phyloP scores from a whole-genome alignment of 352 stramenopile species.

The Globisporangium carolinianum region DNA sequence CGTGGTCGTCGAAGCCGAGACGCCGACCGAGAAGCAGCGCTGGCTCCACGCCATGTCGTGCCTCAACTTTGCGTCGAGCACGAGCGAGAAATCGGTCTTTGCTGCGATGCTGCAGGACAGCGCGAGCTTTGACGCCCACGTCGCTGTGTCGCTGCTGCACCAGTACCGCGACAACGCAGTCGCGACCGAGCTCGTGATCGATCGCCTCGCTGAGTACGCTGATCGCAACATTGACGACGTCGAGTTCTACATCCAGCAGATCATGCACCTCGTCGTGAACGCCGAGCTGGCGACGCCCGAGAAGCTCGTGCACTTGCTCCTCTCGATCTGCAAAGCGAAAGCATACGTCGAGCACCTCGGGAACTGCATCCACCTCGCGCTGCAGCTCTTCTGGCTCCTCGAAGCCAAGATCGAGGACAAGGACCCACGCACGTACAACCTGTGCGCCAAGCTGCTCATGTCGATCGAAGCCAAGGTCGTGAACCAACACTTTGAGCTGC shows the following conservation, averaged over 20 bases:
- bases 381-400: slow-evolving; percentile 70
- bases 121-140: slow-evolving; percentile 50
- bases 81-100: slow-evolving; percentile 51
- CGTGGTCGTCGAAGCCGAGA: slow-evolving; percentile 60
- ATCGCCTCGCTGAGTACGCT: slow-evolving; percentile 53
- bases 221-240: slow-evolving; percentile 70
- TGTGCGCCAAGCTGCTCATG: slow-evolving; percentile 75
- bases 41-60: slow-evolving; percentile 69
- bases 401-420: slow-evolving; percentile 73
- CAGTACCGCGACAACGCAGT: slow-evolving; percentile 64
- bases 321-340: slow-evolving; percentile 76
- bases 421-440: slow-evolving; percentile 64
- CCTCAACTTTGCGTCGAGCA: slow-evolving; percentile 44
- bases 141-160: slow-evolving; percentile 62
- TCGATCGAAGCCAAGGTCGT: slow-evolving; percentile 80
- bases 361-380: slow-evolving; percentile 73
- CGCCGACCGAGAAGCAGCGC: slow-evolving; percentile 61
- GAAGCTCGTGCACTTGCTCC: slow-evolving; percentile 59
- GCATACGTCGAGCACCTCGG: slow-evolving; percentile 70
- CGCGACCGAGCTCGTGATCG: slow-evolving; percentile 56
- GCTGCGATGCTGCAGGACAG: slow-evolving; percentile 46
- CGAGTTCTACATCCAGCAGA: slow-evolving; percentile 80
- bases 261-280: slow-evolving; percentile 70
- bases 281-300: slow-evolving; percentile 51
- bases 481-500: slow-evolving; percentile 69